These are phyloP conservation scores for Fusarium napiforme DNA, from an alignment of 2,329 filamentous ascomycete genomes.

Conservation along the genomic window DNA sequence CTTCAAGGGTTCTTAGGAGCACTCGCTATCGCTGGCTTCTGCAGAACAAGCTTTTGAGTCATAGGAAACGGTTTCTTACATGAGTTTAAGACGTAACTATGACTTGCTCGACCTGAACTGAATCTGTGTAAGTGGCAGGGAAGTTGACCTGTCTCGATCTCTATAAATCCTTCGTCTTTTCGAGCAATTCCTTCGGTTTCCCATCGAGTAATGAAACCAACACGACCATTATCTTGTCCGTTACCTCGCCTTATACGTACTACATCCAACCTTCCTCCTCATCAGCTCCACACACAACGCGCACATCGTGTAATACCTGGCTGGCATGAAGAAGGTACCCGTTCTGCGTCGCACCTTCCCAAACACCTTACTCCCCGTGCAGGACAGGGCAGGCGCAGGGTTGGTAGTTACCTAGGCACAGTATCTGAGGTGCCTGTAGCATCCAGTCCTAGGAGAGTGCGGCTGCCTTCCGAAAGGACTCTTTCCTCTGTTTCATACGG, in stretches of 20 bases:
- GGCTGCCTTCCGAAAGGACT: constrained; percentile 14
- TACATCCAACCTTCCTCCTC: background rate
- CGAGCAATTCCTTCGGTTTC: background rate
- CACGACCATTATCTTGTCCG: background rate
- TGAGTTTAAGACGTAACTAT: background rate
- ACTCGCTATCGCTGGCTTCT: background rate
- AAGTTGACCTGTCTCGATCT: background rate
- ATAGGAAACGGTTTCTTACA: background rate
- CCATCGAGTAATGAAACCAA: background rate
- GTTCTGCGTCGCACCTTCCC: constrained; percentile 26
- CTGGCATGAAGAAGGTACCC: background rate
- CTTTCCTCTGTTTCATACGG: constrained; percentile 12
- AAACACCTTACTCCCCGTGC: constrained; percentile 8
- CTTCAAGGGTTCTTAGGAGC: background rate
- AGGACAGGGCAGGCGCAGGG: constrained; percentile 18
- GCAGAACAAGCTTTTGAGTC: constrained; percentile 1
- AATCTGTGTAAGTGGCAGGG: constrained; percentile 6
- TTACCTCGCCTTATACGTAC: background rate
- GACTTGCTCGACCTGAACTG: background rate
- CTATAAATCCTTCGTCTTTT: constrained; percentile 27
- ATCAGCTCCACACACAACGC: constrained; percentile 29
- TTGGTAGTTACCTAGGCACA: background rate
- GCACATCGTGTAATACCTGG: constrained; percentile 19
- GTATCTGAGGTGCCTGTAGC: background rate
- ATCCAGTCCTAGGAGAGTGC: constrained; percentile 17